Conservation (phyloP, 352 stramenopile genomes). For the Albugo laibachii region DNA sequence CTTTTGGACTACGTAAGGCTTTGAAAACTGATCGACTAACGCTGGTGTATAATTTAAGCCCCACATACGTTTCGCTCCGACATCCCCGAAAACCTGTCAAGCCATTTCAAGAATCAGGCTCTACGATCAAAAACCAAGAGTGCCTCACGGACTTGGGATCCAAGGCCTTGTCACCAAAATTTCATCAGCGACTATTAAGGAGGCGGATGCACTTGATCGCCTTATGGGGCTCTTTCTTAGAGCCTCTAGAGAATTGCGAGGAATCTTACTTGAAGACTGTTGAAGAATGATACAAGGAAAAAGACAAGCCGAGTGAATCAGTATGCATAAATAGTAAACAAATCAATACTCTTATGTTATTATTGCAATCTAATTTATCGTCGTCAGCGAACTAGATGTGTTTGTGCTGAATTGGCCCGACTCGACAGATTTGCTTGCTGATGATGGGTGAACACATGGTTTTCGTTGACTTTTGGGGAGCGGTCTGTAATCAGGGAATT, state of each 20-base stretch:
- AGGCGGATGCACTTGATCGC: slow-evolving; percentile 19
- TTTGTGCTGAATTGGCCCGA: too few species aligned
- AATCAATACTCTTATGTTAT: too few species aligned
- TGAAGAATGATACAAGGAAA: too few species aligned
- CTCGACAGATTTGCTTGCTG: too few species aligned
- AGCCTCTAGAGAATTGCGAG: slow-evolving; percentile 6
- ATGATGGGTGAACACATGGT: too few species aligned
- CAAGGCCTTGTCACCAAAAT: slow-evolving; percentile 13
- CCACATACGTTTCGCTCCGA: slow-evolving; percentile 28
- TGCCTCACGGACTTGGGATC: slow-evolving; percentile 20
- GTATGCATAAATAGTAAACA: too few species aligned
- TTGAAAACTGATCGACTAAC: slow-evolving; percentile 11
- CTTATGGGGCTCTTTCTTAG: slow-evolving; percentile 5
- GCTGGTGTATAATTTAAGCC: slow-evolving; percentile 16
- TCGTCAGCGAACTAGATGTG: too few species aligned
- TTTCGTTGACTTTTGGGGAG: too few species aligned
- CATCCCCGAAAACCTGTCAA: slow-evolving; percentile 9
- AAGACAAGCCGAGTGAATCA: too few species aligned
- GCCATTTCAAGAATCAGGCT: background rate
- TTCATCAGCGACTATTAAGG: slow-evolving; percentile 13
- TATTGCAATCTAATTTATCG: too few species aligned
- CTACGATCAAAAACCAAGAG: slow-evolving; percentile 7
- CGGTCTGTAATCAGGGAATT: too few species aligned
- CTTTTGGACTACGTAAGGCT: slow-evolving; percentile 11
- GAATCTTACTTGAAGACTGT: background rate